These are phyloP conservation scores for Clavispora santaluciae DNA, from an alignment of 805 yeast species.

Conservation along the genomic window DNA sequence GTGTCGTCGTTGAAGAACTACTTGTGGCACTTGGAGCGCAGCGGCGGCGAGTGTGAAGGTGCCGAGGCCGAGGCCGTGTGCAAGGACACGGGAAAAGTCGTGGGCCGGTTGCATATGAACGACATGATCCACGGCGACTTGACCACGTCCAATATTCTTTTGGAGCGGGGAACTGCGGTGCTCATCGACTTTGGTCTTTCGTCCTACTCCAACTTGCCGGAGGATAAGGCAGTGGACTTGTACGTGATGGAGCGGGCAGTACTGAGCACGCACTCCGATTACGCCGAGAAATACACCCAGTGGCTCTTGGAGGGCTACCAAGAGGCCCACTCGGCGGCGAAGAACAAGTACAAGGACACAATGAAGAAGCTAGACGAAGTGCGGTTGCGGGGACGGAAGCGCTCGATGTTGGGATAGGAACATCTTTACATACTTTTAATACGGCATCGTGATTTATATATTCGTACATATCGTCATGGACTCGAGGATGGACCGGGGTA, in stretches of 20 bases:
- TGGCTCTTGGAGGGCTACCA: slow-evolving; percentile 75
- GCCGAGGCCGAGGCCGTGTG: slow-evolving; percentile 37
- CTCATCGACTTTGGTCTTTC: slow-evolving; percentile 92
- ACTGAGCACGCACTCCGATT: slow-evolving; percentile 80
- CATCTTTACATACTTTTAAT: neutral
- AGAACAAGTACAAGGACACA: slow-evolving; percentile 47
- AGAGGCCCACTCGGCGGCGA: slow-evolving; percentile 28
- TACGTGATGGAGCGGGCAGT: slow-evolving; percentile 93
- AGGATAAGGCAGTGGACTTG: slow-evolving; percentile 95
- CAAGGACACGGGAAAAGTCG: slow-evolving; percentile 53
- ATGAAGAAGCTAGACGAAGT: slow-evolving; percentile 72
- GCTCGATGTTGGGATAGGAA: slow-evolving; percentile 78
- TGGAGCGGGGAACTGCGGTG: slow-evolving; percentile 44
- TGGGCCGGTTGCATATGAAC: slow-evolving; percentile 66
- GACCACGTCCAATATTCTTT: slow-evolving; percentile 81
- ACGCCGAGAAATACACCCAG: slow-evolving; percentile 55
- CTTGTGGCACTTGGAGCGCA: slow-evolving; percentile 57
- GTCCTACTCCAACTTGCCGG: slow-evolving; percentile 66
- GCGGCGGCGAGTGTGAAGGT: slow-evolving; percentile 19
- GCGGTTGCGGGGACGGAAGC: slow-evolving; percentile 86
- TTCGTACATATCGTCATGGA: too few relatives aligned
- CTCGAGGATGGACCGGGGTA: too few relatives aligned
- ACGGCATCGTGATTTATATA: too few relatives aligned
- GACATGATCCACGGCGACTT: slow-evolving; percentile 92
- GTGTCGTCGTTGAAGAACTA: slow-evolving; percentile 67